Base-by-base conservation (phyloP, 805 yeast genomes). In the Tetrapisispora phaffii region DNA sequence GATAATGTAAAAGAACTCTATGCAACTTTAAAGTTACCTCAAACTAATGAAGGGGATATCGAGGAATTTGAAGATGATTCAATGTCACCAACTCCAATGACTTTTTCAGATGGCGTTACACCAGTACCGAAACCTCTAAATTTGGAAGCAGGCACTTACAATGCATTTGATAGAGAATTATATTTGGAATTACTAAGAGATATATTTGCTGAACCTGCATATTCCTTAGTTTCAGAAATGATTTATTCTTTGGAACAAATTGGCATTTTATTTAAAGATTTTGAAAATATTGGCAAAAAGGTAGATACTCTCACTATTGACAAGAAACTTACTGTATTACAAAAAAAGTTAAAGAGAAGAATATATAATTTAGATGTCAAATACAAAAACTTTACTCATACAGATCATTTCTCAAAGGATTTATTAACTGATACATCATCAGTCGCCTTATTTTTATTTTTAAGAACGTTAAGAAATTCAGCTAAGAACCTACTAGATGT, bases 391-490 rank as follows among this genome's bases (percentile, higher is more conserved):
- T 70, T 70, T 46, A 63, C 69, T 1, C 60, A 58, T 41, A 57
- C 72, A 0, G 60, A 62, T 9, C 54, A 62, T 44, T 70, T 68
- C 43, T 51, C 62, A 20, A 58, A 64, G 34, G 71, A 66, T 4
- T 49, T 70, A 13, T 45, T 69, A 16, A 52, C 53, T 3, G 66
- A 66, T 44, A 64, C 63, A 23, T 62, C 66, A 5, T 60, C 65
- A 19, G 66, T 67, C 28, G 63, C 67, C 39, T 62, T 68, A 20
- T 68, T 72, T 48, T 50, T 73, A 15, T 66, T 67, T 41, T 45
- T 73, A 4, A 59, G 72, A 47, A 71, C 70, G 41, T 46, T 70
- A 4, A 58, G 72, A 47, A 72, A 70, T 45, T 56, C 72, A 1
- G 68, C 74, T 2, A 65, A 69, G 20, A 53, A 60, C 48, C 35